Conservation (phyloP, 148 eudicot species). For the Camellia granthamiana region DNA sequence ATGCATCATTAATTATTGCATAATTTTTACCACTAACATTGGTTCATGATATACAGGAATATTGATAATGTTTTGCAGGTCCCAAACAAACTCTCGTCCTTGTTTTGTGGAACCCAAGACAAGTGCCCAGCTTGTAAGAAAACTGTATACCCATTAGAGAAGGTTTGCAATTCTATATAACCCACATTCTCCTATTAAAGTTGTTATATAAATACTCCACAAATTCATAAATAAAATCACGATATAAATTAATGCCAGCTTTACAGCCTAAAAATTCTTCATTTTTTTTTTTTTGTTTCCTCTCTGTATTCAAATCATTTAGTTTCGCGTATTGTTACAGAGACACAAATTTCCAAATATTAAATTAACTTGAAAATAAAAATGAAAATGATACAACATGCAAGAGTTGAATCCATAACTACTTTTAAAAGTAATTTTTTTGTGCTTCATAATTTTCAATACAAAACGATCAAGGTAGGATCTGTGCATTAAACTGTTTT, state of each 20-base stretch:
- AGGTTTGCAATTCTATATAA: constrained; percentile 38
- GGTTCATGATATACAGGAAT: background rate
- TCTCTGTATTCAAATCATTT: too few relatives aligned
- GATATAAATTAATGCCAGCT: background rate
- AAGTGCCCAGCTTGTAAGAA: constrained; percentile 75
- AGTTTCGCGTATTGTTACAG: too few relatives aligned
- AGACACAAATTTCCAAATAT: background rate
- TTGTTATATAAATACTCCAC: background rate
- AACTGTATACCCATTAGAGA: constrained; percentile 85
- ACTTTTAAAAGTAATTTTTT: too few relatives aligned
- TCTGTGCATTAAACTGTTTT: background rate
- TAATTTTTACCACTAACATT: background rate
- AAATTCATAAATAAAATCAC: background rate
- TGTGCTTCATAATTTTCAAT: too few relatives aligned
- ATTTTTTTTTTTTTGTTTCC: too few relatives aligned
- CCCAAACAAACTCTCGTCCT: constrained; percentile 67
- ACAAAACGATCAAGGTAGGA: too few relatives aligned
- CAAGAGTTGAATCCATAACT: too few relatives aligned
- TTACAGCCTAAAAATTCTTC: background rate
- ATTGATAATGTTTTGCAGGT: constrained; percentile 22
- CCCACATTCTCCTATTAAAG: background rate
- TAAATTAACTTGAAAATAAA: background rate
- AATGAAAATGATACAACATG: too few relatives aligned
- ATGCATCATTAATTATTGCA: background rate
- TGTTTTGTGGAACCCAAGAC: constrained; percentile 84